Base-by-base conservation (phyloP, 106 monocot species). In the Amphibolis antarctica region DNA sequence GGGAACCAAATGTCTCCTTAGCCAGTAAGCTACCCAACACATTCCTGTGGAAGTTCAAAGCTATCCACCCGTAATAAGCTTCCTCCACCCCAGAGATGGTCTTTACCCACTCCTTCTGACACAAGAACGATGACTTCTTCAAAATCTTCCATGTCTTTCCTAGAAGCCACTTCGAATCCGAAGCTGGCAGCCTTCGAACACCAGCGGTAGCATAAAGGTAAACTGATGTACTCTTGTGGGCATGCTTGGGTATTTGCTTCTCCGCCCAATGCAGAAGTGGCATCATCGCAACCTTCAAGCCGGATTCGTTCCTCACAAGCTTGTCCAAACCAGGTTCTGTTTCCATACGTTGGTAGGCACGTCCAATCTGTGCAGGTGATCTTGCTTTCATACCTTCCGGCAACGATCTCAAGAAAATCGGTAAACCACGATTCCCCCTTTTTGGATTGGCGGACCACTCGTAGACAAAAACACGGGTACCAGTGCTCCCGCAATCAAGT, bases 31-130 rank as follows among this genome's bases (percentile, higher is more conserved):
- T 76, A 53, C 79, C 86, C 30, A 96, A 42, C 57, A 80, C 66
- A 29, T 81, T 84, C 76, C 73, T 84, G 21, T 82, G 79, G 69
- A 86, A 77, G 59, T 96, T 96, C 27, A 96, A 74, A 74, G 89
- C 96, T 70, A 96, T 80, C 96, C 96, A 96, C 56, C 96, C 96
- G 80, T 84, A 96, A 67, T 86, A 96, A 36, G 96, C 96, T 78
- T 96, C 96, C 66, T 96, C 96, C 83, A 86, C 84, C 23, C 96
- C 96, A 55, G 73, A 82, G 45, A 90, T 85, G 43, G 76, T 81
- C 70, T 90, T 89, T 17, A 96, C 76, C 82, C 89, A 76, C 15
- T 80, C 82, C 75, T 82, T 80, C n/a, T 60, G 73, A 29, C 89
- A 86, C 21, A 68, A 71, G 65, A 96, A 96, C 19, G 89, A 84